Percentiles rank a stretch among this genome's conserved stretches.
Conservation (phyloP, 176 grass and related monocot species). For the Neostapfia colusana region DNA sequence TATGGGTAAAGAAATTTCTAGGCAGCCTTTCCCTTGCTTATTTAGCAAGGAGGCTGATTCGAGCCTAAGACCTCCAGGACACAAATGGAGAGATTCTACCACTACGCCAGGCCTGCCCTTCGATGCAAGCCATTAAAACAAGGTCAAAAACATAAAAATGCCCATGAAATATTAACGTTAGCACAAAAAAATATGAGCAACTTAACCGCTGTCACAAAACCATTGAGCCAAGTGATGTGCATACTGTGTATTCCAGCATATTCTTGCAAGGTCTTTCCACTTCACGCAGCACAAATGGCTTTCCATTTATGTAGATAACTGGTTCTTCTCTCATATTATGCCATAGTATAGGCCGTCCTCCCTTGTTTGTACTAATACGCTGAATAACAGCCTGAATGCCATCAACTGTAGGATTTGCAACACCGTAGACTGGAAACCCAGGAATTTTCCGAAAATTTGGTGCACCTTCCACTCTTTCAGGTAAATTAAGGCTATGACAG, state of each 20-base stretch:
- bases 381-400: constrained; percentile 86
- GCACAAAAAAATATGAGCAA: constrained; percentile 18
- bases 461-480: constrained; percentile 91
- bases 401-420: constrained; percentile 93
- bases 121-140: not conserved
- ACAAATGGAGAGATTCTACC: too few relatives aligned
- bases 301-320: constrained; percentile 97
- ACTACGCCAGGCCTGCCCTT: too few relatives aligned
- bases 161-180: constrained; percentile 11
- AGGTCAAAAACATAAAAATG: not conserved
- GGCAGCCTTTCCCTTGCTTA: too few relatives aligned
- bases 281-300: constrained; percentile 95
- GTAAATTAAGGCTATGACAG: constrained; percentile 83
- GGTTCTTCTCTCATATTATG: constrained; percentile 99
- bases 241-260: constrained; percentile 96
- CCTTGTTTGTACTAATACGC: constrained; percentile 75
- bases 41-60: too few relatives aligned
- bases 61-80: too few relatives aligned
- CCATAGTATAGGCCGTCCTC: constrained; percentile 81
- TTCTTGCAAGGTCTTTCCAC: constrained; percentile 98
- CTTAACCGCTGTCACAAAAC: constrained; percentile 24
- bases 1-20: too few relatives aligned
- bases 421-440: constrained; percentile 94
- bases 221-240: constrained; percentile 30
- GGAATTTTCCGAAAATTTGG: constrained; percentile 95